Evolutionary conservation across 352 stramenopile species (phyloP), one percentile per base, ranked within the genome.

Genomic region (Pythium coloratum): DNA sequence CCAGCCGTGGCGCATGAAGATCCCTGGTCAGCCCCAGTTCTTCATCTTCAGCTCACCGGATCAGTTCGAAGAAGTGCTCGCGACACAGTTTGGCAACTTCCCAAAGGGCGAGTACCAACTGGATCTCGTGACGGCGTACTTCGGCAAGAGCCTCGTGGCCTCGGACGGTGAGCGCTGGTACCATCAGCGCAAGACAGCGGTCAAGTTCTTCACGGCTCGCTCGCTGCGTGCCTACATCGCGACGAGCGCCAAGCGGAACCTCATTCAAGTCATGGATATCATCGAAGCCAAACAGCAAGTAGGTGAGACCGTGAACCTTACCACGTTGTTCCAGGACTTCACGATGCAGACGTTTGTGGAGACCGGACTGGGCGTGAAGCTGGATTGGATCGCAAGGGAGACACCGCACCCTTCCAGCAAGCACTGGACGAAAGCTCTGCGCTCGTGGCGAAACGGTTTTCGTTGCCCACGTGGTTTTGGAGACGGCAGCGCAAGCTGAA

Each of bases 341-440:
- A 72, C 78, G 12, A 82, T 87, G 18, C 76, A 86, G 55, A 77
- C 77, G 20, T 87, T 88, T 54, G 72, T 76, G 0, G 76, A 87
- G 30, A 69, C 86, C 28, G 71, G 70, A 6, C 77, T 89, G 24
- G 79, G 78, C 1, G 51, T 84, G 30, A 66, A 86, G 54, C 72
- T 76, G 33, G 70, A 85, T 32, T 73, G 72, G 3, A 68, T 85
- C 24, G 70, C 73, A 47, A 54, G 50, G 1, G 61, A 67, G 3
- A 59, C 81, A 28, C 69, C 73, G 44, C 73, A 79, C 20, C 72
- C 47, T 91, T 91, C 56, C 76, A 79, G 46, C 18, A 76, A 6
- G 77, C 80, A 9, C 71, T 93, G 47, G 69, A 77, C 47, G 60
- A 42, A 10, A 56, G 67, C 0, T 60, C 77, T 10, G 55, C 70